Evolutionary conservation across 2,329 filamentous ascomycete species (phyloP), one percentile per base, ranked within the genome.

Genomic region (Cladosporium colombiae): DNA sequence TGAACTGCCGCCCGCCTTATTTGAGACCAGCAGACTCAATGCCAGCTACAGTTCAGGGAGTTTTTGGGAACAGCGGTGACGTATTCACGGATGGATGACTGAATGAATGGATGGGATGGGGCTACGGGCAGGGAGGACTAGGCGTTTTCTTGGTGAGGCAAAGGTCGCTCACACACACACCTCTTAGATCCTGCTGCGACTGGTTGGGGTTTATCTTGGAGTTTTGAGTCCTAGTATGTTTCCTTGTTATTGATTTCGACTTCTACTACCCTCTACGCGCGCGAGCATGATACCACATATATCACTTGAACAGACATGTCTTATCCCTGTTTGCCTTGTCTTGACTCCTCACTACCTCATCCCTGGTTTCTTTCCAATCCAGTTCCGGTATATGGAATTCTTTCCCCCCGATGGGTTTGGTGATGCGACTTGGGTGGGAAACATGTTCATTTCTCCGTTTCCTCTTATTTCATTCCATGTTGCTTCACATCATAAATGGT

Each of bases 231-330:
- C 29, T 31, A 31, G 29, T 31, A 31, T 31, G 29, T 31, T 31
- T 21, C 13, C 27, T 55, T 33, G 18, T 29, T 21, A 31, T 55
- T 33, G 37, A n/a, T 55, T 18, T 21, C 23, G 40, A 46, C n/a
- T 23, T 13, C 40, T 21, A 46, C 40, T 46, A 46, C 40, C 40
- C 40, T 5, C 18, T 13, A 6, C 37, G n/a, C 40, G 40, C n/a
- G 52, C 52, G 27, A 55, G 52, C 52, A 29, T 55, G 52, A 55
- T 55, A 55, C 52, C 52, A 55, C 27, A 33, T 1, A 55, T 5
- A 29, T 29, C 27, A 29, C 27, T 31, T n/a, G 31, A 29, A 29
- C 14, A 21, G 18, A 53, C 25, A 53, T 18, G 18, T 18, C n/a
- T n/a, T 10, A n/a, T 18, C 18, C 37, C 33, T 14, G 14, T 3